Percentiles rank a stretch among this genome's conserved stretches.
Evolutionary conservation across 2,329 filamentous ascomycete species (phyloP).

Genomic region (Fusarium brachygibbosum): DNA sequence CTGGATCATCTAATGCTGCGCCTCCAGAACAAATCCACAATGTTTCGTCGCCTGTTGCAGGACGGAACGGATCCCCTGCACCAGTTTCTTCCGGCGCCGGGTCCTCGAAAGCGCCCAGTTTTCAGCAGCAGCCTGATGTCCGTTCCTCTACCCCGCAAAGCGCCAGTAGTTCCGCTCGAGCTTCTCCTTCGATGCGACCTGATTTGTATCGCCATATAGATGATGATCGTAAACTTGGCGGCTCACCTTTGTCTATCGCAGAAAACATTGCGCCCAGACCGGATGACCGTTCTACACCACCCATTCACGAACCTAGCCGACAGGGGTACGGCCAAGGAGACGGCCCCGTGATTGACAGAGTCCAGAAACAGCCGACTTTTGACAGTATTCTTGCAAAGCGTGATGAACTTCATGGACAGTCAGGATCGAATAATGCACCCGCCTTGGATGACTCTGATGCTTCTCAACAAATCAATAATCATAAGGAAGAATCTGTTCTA

Average conservation of each 20-base stretch:
- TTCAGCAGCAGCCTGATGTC: slow-evolving; percentile 40
- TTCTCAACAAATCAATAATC: slow-evolving; percentile 4
- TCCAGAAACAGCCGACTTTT: slow-evolving; percentile 41
- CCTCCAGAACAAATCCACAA: slow-evolving; percentile 31
- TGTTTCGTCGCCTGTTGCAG: slow-evolving; percentile 30
- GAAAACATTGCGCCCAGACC: slow-evolving; percentile 62
- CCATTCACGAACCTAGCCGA: slow-evolving; percentile 21
- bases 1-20: slow-evolving; percentile 1
- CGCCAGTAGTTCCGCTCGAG: slow-evolving; percentile 55
- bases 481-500: slow-evolving; percentile 18
- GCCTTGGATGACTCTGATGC: slow-evolving; percentile 3
- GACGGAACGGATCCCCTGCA: slow-evolving; percentile 40
- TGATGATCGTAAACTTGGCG: slow-evolving; percentile 70
- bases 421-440: slow-evolving; percentile 9
- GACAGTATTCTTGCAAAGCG: slow-evolving; percentile 43
- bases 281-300: slow-evolving; percentile 51
- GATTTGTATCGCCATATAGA: slow-evolving; percentile 82
- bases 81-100: slow-evolving; percentile 30
- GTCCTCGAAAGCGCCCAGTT: slow-evolving; percentile 34
- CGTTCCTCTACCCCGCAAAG: slow-evolving; percentile 47
- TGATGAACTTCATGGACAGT: slow-evolving; percentile 21
- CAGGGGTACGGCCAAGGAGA: slow-evolving; percentile 12
- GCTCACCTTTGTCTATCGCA: slow-evolving; percentile 68
- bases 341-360: slow-evolving; percentile 10
- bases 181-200: slow-evolving; percentile 76